Percentiles rank a stretch among this genome's conserved stretches.
phyloP scores from a whole-genome alignment of 2,329 filamentous ascomycete species.

The Cercospora brassicicola region DNA sequence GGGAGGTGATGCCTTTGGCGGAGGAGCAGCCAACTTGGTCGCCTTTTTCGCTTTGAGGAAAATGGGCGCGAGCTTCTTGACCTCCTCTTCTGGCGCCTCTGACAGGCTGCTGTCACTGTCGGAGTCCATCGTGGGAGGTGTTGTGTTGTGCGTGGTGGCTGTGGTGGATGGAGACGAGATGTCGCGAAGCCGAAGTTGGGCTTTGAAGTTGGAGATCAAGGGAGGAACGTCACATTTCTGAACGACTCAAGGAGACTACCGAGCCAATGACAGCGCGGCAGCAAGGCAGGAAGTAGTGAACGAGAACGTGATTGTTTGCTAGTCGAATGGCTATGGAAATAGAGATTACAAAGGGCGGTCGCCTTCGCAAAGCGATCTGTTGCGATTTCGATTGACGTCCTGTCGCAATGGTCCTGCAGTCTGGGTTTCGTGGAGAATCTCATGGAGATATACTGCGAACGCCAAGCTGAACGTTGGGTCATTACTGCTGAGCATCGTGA shows the following conservation, averaged over 20 bases:
- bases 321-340: slow-evolving; percentile 25
- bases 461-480: neutral
- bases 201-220: slow-evolving; percentile 12
- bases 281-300: slow-evolving; percentile 17
- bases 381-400: neutral
- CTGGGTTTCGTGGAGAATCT: neutral
- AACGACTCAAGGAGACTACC: slow-evolving; percentile 10
- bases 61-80: slow-evolving; percentile 41
- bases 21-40: slow-evolving; percentile 49
- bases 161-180: slow-evolving; percentile 24
- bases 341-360: neutral
- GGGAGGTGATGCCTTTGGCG: slow-evolving; percentile 39
- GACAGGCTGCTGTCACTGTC: slow-evolving; percentile 61
- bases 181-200: slow-evolving; percentile 18
- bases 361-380: neutral
- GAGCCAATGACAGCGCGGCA: slow-evolving; percentile 24
- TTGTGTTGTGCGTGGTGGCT: slow-evolving; percentile 34
- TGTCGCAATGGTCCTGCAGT: neutral
- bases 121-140: slow-evolving; percentile 46
- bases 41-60: slow-evolving; percentile 44
- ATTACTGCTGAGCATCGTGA: neutral
- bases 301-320: slow-evolving; percentile 16
- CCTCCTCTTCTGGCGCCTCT: slow-evolving; percentile 60
- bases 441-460: neutral
- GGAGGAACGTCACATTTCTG: slow-evolving; percentile 24